Evolutionary conservation across 2,329 filamentous ascomycete species (phyloP).

Genomic region (Seiridium cupressi): DNA sequence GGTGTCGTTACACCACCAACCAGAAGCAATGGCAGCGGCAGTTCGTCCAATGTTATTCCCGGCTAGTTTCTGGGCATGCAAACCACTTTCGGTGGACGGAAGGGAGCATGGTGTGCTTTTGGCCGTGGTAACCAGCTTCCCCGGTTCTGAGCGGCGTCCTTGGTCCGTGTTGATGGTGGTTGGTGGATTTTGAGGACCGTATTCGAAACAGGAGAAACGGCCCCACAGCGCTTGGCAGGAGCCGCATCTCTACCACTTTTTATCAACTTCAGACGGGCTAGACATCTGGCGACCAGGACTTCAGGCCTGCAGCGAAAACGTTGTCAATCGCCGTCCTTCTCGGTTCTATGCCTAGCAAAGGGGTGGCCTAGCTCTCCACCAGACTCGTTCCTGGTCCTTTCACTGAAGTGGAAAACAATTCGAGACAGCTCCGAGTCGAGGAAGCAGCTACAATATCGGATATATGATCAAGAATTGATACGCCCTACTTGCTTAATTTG

Average conservation of each 20-base stretch:
- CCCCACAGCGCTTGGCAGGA: slow-evolving; percentile 2
- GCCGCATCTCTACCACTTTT: not conserved
- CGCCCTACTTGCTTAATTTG: too few species aligned
- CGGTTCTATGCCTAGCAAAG: not conserved
- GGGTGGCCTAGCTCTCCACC: too few species aligned
- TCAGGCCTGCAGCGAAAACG: not conserved
- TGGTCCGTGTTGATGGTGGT: slow-evolving; percentile 9
- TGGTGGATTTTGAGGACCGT: slow-evolving; percentile 14
- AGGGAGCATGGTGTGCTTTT: slow-evolving; percentile 7
- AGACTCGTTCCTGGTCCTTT: too few species aligned
- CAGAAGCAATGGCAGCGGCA: not conserved
- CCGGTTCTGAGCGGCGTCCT: slow-evolving; percentile 4
- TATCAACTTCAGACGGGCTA: slow-evolving; percentile 3
- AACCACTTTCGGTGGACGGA: not conserved
- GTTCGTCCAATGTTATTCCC: slow-evolving; percentile 3
- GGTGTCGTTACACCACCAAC: not conserved
- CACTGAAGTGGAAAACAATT: too few species aligned
- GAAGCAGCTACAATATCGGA: too few species aligned
- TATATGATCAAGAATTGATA: too few species aligned
- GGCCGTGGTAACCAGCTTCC: not conserved
- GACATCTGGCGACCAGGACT: not conserved
- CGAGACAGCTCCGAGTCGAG: too few species aligned
- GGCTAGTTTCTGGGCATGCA: too few species aligned
- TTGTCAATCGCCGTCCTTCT: too few species aligned
- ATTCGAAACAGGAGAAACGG: not conserved